Evolutionary conservation across 441 rosid genomes (phyloP), one percentile per base, ranked within the genome.

Genomic region (Euphorbia schlechtendalii): DNA sequence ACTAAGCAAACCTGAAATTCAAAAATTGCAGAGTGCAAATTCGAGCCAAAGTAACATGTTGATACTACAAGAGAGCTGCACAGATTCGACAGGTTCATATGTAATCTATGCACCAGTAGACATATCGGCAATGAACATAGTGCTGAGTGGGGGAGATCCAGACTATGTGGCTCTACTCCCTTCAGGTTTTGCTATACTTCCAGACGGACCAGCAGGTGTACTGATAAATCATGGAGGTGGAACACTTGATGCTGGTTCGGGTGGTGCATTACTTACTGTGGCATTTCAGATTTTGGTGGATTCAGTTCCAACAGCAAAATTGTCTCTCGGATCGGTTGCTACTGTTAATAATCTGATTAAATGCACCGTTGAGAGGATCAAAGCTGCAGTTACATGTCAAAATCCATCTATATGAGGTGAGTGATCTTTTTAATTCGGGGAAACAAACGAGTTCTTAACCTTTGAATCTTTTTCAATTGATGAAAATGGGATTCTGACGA

Each of bases 1-100:
- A n/a, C n/a, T n/a, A n/a, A n/a, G n/a, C n/a, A n/a, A 27, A 1
- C 30, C 1, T 27, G 1, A 27, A 27, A 27, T 1, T 1, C 30
- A 27, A 4, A 40, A 40, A 55, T 1, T 70, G 73, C 68, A 96
- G 99, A 88, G 96, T 34, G 76, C 84, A 11, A 95, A 95, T 76
- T 84, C 99, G n/a, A 90, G 84, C 79, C 99, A 95, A 74, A 90
- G 97, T 84, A 95, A 92, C 84, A 95, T 95, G 98, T 72, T 92
- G 71, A 93, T 92, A n/a, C 79, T 95, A 1, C 99, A 92, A 78
- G 99, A 95, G 71, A 90, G 98, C 65, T 82, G 88, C 78, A 86
- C 77, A 1, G 98, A 95, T 67, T 81, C 90, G 0, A 81, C 96
- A 0, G 99, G 96, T 4, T 90, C 96, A 13, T 92, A 83, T 55